Conservation (phyloP, 1,284 basidiomycete genomes). For the Apiotrichum sp. region DNA sequence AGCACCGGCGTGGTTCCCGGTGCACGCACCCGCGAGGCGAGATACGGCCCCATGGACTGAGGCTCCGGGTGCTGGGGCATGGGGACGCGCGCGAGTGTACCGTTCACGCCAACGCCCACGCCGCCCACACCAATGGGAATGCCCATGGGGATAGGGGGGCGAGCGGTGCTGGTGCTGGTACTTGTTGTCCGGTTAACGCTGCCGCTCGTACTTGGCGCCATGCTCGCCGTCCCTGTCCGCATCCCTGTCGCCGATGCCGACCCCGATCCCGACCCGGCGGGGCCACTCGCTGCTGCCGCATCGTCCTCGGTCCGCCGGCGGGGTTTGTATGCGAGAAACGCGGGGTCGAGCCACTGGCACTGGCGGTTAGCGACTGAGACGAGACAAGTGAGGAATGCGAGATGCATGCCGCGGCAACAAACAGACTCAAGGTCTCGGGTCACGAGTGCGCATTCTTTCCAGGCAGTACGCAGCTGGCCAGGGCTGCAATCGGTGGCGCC, state of each 20-base stretch:
- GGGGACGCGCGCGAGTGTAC: not conserved
- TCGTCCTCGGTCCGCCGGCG: not conserved
- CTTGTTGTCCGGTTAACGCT: too few relatives aligned
- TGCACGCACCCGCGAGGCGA: not conserved
- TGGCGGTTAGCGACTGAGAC: not conserved
- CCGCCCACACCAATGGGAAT: not conserved
- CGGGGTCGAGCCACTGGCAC: slow-evolving; percentile 3
- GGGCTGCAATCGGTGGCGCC: too few relatives aligned
- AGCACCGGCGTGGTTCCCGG: not conserved
- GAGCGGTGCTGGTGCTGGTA: too few relatives aligned
- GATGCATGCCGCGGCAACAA: too few relatives aligned
- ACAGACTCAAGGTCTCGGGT: too few relatives aligned
- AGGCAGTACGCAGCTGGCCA: too few relatives aligned
- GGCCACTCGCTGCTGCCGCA: too few relatives aligned
- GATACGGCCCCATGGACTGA: not conserved
- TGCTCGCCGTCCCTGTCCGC: not conserved
- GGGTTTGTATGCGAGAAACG: slow-evolving; percentile 4
- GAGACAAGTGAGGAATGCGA: too few relatives aligned
- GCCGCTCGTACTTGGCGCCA: too few relatives aligned
- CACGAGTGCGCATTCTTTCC: too few relatives aligned
- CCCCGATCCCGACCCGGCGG: not conserved
- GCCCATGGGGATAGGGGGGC: not conserved
- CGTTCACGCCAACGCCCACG: not conserved
- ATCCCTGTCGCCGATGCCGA: not conserved
- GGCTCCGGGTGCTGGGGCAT: not conserved